Conservation (phyloP, 352 stramenopile species). For the Aphanomyces invadans region DNA sequence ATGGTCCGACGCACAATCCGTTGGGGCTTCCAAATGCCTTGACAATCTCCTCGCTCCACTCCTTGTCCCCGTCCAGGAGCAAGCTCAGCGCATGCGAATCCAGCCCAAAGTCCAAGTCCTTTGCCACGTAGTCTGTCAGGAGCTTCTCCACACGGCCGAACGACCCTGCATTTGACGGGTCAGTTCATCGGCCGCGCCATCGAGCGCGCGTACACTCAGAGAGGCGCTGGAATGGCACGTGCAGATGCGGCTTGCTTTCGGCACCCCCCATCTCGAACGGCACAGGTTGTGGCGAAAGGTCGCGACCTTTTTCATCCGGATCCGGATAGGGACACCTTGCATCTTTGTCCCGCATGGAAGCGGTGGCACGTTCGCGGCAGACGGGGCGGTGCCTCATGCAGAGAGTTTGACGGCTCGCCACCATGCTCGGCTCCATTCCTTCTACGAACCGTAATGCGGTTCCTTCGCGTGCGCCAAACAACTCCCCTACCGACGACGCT, state of each 20-base stretch:
- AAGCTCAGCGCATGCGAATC: conserved; percentile 43
- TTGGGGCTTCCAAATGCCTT: conserved; percentile 48
- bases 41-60: conserved; percentile 48
- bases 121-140: conserved; percentile 61
- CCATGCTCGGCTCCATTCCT: too few relatives aligned
- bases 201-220: conserved; percentile 32
- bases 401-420: too few relatives aligned
- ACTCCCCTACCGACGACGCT: too few relatives aligned
- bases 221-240: conserved; percentile 47
- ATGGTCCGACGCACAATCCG: conserved; percentile 58
- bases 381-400: too few relatives aligned
- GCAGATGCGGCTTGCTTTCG: conserved; percentile 35
- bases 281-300: neutral
- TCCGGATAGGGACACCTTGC: too few relatives aligned
- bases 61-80: conserved; percentile 40
- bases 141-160: conserved; percentile 41
- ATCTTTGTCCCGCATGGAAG: too few relatives aligned
- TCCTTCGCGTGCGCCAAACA: too few relatives aligned
- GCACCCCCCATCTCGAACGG: conserved; percentile 41
- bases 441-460: too few relatives aligned
- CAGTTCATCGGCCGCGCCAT: neutral
- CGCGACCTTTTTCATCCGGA: neutral
- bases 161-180: conserved; percentile 33
- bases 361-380: too few relatives aligned
- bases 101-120: conserved; percentile 64